Percentiles rank a stretch among this genome's conserved stretches.
These are phyloP conservation scores for Phytopythium ostracodes DNA, from an alignment of 352 stramenopile species.

Conservation along the genomic window DNA sequence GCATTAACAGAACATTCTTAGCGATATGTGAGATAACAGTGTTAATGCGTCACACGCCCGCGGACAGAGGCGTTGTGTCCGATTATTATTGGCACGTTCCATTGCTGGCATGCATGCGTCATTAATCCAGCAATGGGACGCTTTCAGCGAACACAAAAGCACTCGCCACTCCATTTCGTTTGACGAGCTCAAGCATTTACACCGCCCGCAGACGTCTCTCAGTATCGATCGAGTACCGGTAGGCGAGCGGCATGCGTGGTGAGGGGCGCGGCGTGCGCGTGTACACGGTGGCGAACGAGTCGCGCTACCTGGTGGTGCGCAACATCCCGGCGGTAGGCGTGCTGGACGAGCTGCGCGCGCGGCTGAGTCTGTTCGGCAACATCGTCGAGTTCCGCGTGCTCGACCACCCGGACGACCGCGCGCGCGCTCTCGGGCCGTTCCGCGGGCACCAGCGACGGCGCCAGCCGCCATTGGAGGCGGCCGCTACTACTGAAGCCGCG, in stretches of 20 bases:
- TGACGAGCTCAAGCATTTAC: too few relatives aligned
- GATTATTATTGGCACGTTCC: too few relatives aligned
- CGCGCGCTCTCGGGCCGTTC: conserved; percentile 12
- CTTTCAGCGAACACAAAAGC: not conserved
- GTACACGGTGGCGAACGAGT: conserved; percentile 61
- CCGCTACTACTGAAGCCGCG: not conserved
- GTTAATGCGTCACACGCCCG: not conserved
- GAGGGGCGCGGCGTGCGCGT: conserved; percentile 29
- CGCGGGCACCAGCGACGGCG: not conserved
- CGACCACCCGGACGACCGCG: conserved; percentile 41
- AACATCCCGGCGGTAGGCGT: conserved; percentile 60
- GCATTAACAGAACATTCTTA: too few relatives aligned
- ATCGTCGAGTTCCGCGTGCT: conserved; percentile 47
- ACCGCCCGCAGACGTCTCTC: not conserved
- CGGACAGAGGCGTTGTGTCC: too few relatives aligned
- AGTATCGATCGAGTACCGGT: not conserved
- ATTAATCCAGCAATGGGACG: not conserved
- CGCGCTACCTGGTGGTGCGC: conserved; percentile 50
- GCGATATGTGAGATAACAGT: too few relatives aligned
- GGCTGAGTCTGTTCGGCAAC: conserved; percentile 47
- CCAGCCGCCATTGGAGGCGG: conserved; percentile 10
- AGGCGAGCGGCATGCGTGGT: not conserved
- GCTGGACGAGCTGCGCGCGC: conserved; percentile 48
- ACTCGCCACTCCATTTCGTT: too few relatives aligned
- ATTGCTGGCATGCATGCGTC: too few relatives aligned